Conservation (phyloP, 2,329 filamentous ascomycete species). For the Fusarium coicis region DNA sequence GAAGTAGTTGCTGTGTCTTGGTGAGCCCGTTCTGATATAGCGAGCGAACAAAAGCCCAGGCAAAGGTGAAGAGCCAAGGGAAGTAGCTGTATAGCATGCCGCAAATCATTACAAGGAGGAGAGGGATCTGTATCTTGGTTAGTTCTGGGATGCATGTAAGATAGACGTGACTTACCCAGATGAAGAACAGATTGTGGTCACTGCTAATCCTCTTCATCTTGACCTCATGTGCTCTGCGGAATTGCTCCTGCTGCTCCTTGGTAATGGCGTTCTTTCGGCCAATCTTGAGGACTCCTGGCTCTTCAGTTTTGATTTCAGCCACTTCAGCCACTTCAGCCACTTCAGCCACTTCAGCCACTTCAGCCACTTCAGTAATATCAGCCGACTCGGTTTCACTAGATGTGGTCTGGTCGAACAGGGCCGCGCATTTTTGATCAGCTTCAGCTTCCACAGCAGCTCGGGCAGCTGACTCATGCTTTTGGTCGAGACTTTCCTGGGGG, state of each 20-base stretch:
- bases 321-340: slow-evolving; percentile 52
- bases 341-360: slow-evolving; percentile 50
- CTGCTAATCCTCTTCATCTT: slow-evolving; percentile 72
- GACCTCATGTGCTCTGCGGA: slow-evolving; percentile 69
- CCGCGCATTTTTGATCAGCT: slow-evolving; percentile 67
- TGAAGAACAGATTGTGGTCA: slow-evolving; percentile 74
- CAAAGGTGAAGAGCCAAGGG: slow-evolving; percentile 57
- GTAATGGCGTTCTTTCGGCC: slow-evolving; percentile 72
- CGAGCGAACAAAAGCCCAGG: slow-evolving; percentile 49
- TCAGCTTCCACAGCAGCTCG: slow-evolving; percentile 68
- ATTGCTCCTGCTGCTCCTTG: slow-evolving; percentile 71
- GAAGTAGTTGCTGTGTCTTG: slow-evolving; percentile 44
- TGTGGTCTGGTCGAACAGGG: slow-evolving; percentile 60
- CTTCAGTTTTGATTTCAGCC: slow-evolving; percentile 53
- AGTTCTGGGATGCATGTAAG: slow-evolving; percentile 7
- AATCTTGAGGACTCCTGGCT: slow-evolving; percentile 63
- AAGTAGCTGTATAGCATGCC: slow-evolving; percentile 63
- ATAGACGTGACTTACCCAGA: slow-evolving; percentile 65
- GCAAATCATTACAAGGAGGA: slow-evolving; percentile 60
- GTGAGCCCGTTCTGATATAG: slow-evolving; percentile 46
- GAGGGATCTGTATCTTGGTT: slow-evolving; percentile 57
- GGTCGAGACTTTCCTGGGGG: slow-evolving; percentile 65
- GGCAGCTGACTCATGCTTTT: slow-evolving; percentile 68
- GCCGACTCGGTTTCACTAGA: slow-evolving; percentile 50
- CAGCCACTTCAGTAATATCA: slow-evolving; percentile 49